Conservation (phyloP, 257 asterid species). For the Ajuga chamaepitys region DNA sequence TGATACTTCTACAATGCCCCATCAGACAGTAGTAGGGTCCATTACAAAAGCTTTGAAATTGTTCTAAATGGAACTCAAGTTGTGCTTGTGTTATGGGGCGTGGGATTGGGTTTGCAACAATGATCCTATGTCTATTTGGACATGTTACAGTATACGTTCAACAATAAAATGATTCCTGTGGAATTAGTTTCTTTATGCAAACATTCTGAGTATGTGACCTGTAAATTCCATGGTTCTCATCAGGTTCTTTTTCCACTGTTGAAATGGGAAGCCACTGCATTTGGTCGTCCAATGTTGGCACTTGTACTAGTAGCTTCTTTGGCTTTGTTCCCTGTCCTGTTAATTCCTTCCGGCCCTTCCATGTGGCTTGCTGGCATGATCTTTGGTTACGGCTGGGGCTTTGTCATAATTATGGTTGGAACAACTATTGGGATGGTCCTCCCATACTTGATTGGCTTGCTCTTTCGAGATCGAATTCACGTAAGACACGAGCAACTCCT, state of each 20-base stretch:
- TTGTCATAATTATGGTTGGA: slow-evolving; percentile 81
- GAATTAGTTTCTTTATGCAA: neutral
- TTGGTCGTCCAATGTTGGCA: slow-evolving; percentile 78
- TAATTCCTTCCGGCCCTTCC: slow-evolving; percentile 92
- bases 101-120: no score
- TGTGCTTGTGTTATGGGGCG: no score
- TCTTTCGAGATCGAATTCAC: slow-evolving; percentile 74
- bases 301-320: slow-evolving; percentile 71
- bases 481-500: slow-evolving; percentile 29
- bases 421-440: slow-evolving; percentile 82
- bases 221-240: slow-evolving; percentile 22
- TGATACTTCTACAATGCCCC: neutral
- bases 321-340: slow-evolving; percentile 74
- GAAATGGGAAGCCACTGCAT: slow-evolving; percentile 91
- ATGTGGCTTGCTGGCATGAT: slow-evolving; percentile 99
- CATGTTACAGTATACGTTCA: neutral
- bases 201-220: slow-evolving; percentile 15
- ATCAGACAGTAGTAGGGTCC: neutral
- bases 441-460: slow-evolving; percentile 68
- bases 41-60: neutral
- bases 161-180: neutral
- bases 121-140: neutral
- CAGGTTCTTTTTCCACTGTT: slow-evolving; percentile 74
- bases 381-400: slow-evolving; percentile 87
- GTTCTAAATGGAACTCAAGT: no score